Evolutionary conservation across 2,329 filamentous ascomycete species (phyloP), one percentile per base, ranked within the genome.

Genomic region (Zymoseptoria passerinii): DNA sequence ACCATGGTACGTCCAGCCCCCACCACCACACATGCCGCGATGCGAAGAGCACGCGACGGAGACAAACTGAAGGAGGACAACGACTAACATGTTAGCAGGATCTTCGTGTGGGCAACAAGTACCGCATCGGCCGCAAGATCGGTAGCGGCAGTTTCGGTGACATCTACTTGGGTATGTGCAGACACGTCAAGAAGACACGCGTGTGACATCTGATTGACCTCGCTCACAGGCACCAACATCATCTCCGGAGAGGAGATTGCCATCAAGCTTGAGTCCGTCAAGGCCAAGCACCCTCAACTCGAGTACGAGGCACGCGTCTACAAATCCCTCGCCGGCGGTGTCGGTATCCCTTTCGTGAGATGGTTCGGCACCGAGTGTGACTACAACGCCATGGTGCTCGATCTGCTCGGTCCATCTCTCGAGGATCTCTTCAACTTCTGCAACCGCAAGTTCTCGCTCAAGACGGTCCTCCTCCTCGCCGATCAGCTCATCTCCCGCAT

Each of bases 351-450:
- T 52, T 97, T 97, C 72, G 94, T 99, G 73, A 91, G 92, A 78
- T 99, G 94, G 94, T 99, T 97, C 77, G 94, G 94, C 68, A 97
- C 92, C 61, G 94, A 99, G 79, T 97, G 92, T 77, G 94, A 97
- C 80, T 97, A 99, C 85, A 97, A 99, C 78, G 94, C 94, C 75
- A 97, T 99, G 94, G 94, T 99, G 55, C 85, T 97, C 66, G 94
- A 99, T 72, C 86, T 99, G 27, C 88, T 99, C 59, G 94, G 94
- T 48, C 94, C 94, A 66, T 94, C 88, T 71, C 79, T 99, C 76
- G 94, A 99, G 78, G 94, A 99, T 74, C 83, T 99, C 35, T 99
- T 99, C 89, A 97, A 99, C 84, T 97, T 97, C 77, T 99, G 94
- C 86, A 97, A 97, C 86, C 89, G 94, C 76, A 97, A 97, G 76